phyloP scores from a whole-genome alignment of 345 rosid genomes.

The Carallia pectinifolia region DNA sequence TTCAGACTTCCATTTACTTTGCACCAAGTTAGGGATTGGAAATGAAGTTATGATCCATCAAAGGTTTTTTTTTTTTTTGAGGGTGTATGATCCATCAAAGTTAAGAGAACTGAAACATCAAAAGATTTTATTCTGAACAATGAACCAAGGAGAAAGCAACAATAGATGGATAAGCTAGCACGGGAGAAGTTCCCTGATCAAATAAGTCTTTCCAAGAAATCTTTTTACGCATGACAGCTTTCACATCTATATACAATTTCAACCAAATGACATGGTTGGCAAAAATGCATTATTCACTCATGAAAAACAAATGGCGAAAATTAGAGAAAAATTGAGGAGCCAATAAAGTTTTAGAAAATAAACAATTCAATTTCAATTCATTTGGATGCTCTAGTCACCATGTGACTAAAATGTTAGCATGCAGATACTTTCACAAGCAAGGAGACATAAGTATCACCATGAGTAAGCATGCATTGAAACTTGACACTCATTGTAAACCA shows the following conservation, averaged over 20 bases:
- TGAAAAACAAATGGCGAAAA: neutral
- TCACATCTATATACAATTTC: neutral
- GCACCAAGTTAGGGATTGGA: too few relatives aligned
- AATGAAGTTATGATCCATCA: too few relatives aligned
- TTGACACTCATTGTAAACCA: conserved; percentile 7
- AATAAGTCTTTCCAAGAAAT: neutral
- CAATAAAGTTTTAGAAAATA: too few relatives aligned
- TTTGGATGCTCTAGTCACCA: neutral
- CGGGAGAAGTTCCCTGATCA: neutral
- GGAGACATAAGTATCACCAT: neutral
- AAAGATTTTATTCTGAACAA: too few relatives aligned
- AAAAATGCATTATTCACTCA: conserved; percentile 6
- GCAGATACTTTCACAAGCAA: neutral
- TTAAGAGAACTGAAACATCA: too few relatives aligned
- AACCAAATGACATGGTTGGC: conserved; percentile 1
- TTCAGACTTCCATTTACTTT: too few relatives aligned
- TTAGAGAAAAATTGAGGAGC: neutral
- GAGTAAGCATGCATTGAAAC: neutral
- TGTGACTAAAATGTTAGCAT: neutral
- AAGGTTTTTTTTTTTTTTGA: too few relatives aligned
- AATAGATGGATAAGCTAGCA: conserved; percentile 6
- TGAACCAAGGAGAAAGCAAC: neutral
- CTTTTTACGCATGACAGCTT: too few relatives aligned
- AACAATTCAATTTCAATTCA: too few relatives aligned
- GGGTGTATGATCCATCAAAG: too few relatives aligned